Conservation (phyloP, 2,329 filamentous ascomycete genomes). For the Neopestalotiopsis clavispora region DNA sequence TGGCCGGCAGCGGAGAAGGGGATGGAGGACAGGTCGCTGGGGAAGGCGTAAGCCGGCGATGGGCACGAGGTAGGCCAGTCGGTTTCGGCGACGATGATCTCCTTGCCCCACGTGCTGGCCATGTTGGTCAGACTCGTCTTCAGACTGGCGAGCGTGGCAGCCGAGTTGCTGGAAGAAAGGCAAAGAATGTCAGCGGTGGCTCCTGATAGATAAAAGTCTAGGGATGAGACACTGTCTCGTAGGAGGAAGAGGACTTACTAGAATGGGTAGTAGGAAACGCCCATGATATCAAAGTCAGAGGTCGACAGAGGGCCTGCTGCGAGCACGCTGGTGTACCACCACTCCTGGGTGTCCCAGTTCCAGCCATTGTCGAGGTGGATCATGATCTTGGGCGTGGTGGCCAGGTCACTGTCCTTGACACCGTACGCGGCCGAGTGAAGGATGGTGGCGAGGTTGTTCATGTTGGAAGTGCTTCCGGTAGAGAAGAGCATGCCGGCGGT, state of each 20-base stretch:
- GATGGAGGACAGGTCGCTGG: conserved; percentile 62
- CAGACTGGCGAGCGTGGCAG: conserved; percentile 63
- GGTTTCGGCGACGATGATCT: conserved; percentile 71
- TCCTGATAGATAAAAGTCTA: background rate
- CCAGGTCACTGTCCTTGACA: conserved; percentile 65
- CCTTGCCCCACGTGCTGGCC: conserved; percentile 66
- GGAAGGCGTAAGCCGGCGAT: conserved; percentile 62
- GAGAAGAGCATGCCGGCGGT: conserved; percentile 70
- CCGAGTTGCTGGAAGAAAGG: conserved; percentile 41
- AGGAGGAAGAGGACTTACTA: conserved; percentile 44
- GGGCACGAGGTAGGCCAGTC: conserved; percentile 73
- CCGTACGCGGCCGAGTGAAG: conserved; percentile 68
- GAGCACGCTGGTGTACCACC: conserved; percentile 66
- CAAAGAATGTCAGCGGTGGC: conserved; percentile 18
- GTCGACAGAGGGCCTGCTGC: conserved; percentile 51
- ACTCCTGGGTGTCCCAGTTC: conserved; percentile 69
- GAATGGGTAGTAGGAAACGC: conserved; percentile 77
- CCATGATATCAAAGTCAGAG: conserved; percentile 72
- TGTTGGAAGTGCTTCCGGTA: conserved; percentile 58
- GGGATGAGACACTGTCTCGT: background rate
- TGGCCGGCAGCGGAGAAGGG: conserved; percentile 69
- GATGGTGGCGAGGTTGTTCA: conserved; percentile 65
- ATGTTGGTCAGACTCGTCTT: conserved; percentile 62
- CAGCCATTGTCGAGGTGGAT: conserved; percentile 79
- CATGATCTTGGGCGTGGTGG: conserved; percentile 69